These are phyloP conservation scores for Pichia nanzhaoensis DNA, from an alignment of 805 yeast genomes.

Conservation along the genomic window DNA sequence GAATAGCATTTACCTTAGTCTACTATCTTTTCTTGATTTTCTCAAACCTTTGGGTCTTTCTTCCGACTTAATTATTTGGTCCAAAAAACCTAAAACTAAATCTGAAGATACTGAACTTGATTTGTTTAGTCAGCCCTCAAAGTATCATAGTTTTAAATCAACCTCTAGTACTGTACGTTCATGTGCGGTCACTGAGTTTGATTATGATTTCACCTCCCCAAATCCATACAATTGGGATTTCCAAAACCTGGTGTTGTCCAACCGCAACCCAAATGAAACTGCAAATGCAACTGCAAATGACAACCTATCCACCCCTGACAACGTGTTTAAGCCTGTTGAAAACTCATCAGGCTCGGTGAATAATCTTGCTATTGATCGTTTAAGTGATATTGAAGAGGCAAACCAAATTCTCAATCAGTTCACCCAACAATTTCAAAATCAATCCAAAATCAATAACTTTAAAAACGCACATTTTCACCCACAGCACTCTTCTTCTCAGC, in stretches of 20 bases:
- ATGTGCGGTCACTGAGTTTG: conserved; percentile 30
- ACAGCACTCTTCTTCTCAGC: neutral
- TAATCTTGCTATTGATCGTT: neutral
- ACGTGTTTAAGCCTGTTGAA: too few relatives aligned
- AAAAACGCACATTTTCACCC: neutral
- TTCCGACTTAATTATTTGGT: too few relatives aligned
- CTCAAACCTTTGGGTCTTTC: too few relatives aligned
- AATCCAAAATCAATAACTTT: neutral
- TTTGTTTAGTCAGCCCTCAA: neutral
- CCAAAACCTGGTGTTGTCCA: conserved; percentile 15
- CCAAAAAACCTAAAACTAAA: too few relatives aligned
- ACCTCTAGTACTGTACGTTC: conserved; percentile 9
- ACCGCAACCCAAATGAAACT: conserved; percentile 3
- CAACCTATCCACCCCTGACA: neutral
- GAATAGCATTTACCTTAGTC: too few relatives aligned
- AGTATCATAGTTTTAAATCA: conserved; percentile 3
- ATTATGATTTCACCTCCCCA: conserved; percentile 24
- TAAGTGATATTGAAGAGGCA: neutral
- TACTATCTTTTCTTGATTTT: too few relatives aligned
- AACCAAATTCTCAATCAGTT: conserved; percentile 1
- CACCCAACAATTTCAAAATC: conserved; percentile 2
- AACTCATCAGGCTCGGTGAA: too few relatives aligned
- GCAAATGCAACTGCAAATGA: neutral
- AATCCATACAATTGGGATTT: conserved; percentile 30
- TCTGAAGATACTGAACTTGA: neutral